phyloP scores from a whole-genome alignment of 2,329 filamentous ascomycete species.

The Sarocladium kiliense region DNA sequence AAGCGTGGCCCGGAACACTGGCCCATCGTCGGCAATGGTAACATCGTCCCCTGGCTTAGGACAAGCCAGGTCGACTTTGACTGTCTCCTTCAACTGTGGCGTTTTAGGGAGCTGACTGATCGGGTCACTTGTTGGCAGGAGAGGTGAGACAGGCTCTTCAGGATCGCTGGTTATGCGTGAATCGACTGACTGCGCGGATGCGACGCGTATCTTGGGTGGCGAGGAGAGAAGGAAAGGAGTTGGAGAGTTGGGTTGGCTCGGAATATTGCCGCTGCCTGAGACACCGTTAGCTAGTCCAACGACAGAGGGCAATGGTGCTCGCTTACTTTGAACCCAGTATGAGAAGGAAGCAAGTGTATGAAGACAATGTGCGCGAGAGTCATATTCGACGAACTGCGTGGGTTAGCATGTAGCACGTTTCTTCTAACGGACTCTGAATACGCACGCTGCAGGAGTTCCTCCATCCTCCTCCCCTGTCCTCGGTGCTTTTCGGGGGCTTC shows the following conservation, averaged over 20 bases:
- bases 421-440: slow-evolving; percentile 12
- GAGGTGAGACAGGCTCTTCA: slow-evolving; percentile 55
- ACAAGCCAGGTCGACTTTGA: slow-evolving; percentile 85
- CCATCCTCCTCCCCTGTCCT: slow-evolving; percentile 89
- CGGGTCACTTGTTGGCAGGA: slow-evolving; percentile 32
- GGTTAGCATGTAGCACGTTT: slow-evolving; percentile 19
- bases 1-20: slow-evolving; percentile 93
- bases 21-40: slow-evolving; percentile 82
- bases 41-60: slow-evolving; percentile 83
- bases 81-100: slow-evolving; percentile 37
- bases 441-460: slow-evolving; percentile 86
- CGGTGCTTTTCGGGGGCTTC: slow-evolving; percentile 76
- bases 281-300: not conserved
- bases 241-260: slow-evolving; percentile 59
- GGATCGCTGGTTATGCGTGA: slow-evolving; percentile 75
- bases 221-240: slow-evolving; percentile 69
- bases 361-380: slow-evolving; percentile 83
- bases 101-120: slow-evolving; percentile 20
- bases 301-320: not conserved
- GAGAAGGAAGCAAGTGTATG: slow-evolving; percentile 88
- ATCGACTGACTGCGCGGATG: slow-evolving; percentile 82
- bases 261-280: slow-evolving; percentile 17
- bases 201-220: slow-evolving; percentile 72
- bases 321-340: slow-evolving; percentile 84
- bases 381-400: slow-evolving; percentile 85